Base-by-base conservation (phyloP, 371 early-diverging fungal genomes). In the Chytridium lagenaria region DNA sequence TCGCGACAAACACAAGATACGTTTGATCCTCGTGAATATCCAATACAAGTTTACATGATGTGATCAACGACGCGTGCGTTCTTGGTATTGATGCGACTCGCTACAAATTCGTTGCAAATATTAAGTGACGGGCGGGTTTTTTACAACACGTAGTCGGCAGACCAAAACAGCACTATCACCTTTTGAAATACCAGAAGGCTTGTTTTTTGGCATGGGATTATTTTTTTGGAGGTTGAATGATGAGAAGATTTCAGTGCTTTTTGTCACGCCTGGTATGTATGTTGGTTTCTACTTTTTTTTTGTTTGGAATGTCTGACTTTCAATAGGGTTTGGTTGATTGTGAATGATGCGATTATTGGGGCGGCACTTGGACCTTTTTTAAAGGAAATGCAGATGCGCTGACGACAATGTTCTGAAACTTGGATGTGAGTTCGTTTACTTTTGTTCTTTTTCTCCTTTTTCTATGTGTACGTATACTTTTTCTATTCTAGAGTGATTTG, bases 241-340 rank as follows among this genome's bases (percentile, higher is more conserved):
- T 26, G 84, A 89, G 86, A 90, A 89, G 38, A 86, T 92, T 50
- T 90, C 87, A 0, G 86, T 91, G 1, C 82, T n/a, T n/a, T 87
- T 26, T 89, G 89, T 59, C 88, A 91, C 71, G 94, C 93, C 91
- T n/a, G 91, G 69, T 93, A 95, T 70, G 93, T 93, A 64, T 91
- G 91, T 90, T 90, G 77, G 19, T 55, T n/a, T 52, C 55, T 22
- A 5, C 26, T n/a, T 23, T 52, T 22, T 12, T 26, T 5, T n/a
- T 52, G 12, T n/a, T 10, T 33, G 57, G 26, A 15, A 33, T 16
- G 12, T 3, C 51, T 51, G 10, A 10, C 50, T 76, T 95, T 94
- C 82, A 96, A 97, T 80, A 93, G 92, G 67, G 90, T 94, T 81
- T 98, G 97, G 95, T 89, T 95, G n/a, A 90, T 94, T 10, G 92